Evolutionary conservation across 2,329 filamentous ascomycete genomes (phyloP).

Genomic region (Stagonosporopsis rhizophila): DNA sequence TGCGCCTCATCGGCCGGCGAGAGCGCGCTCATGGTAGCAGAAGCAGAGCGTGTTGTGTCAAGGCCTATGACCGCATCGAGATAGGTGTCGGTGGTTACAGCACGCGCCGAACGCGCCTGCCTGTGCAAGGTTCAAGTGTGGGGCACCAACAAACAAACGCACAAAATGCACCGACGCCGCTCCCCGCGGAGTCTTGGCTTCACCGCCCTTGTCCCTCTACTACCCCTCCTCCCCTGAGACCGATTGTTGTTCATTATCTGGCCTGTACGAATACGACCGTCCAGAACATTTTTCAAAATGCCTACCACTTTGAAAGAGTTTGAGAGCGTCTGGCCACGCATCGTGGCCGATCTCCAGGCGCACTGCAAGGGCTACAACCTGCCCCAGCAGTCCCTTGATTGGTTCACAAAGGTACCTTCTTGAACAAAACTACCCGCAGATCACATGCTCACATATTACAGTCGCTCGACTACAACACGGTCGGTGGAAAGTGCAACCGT

Average conservation of each 20-base stretch:
- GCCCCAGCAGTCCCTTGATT: slow-evolving; percentile 79
- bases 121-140: slow-evolving; percentile 20
- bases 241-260: slow-evolving; percentile 4
- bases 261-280: neutral
- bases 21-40: slow-evolving; percentile 38
- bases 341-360: slow-evolving; percentile 80
- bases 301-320: slow-evolving; percentile 84
- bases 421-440: slow-evolving; percentile 3
- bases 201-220: slow-evolving; percentile 23
- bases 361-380: slow-evolving; percentile 84
- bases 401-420: slow-evolving; percentile 77
- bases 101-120: slow-evolving; percentile 33
- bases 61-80: slow-evolving; percentile 20
- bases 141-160: slow-evolving; percentile 30
- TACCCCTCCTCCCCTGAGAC: slow-evolving; percentile 22
- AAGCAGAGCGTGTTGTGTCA: slow-evolving; percentile 17
- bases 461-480: slow-evolving; percentile 83
- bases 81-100: slow-evolving; percentile 12
- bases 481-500: slow-evolving; percentile 97
- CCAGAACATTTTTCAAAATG: slow-evolving; percentile 56
- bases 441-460: slow-evolving; percentile 50
- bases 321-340: slow-evolving; percentile 85
- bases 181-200: slow-evolving; percentile 27
- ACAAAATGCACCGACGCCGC: slow-evolving; percentile 26
- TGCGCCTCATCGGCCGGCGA: slow-evolving; percentile 59